A percentile compares a stretch with the other conserved stretches of the same genome.
Evolutionary conservation across 1,284 basidiomycete species (phyloP).

Genomic region (Ustilago vetiveriae): DNA sequence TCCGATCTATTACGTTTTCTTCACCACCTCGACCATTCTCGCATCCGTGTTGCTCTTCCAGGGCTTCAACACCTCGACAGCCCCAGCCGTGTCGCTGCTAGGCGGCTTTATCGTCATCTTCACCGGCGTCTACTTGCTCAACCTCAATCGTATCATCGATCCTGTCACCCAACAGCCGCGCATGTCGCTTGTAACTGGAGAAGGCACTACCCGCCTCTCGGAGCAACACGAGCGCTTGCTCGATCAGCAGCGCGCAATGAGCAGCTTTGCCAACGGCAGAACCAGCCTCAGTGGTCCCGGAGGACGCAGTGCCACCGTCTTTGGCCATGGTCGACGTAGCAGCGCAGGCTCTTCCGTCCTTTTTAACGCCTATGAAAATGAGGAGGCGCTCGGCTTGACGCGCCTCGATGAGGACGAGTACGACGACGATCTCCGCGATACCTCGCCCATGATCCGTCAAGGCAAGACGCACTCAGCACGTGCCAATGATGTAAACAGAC

Average conservation of each 20-base stretch:
- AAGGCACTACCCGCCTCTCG: slow-evolving; percentile 52
- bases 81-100: slow-evolving; percentile 68
- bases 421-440: slow-evolving; percentile 35
- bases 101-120: slow-evolving; percentile 67
- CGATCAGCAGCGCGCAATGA: slow-evolving; percentile 46
- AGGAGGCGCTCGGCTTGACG: slow-evolving; percentile 55
- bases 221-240: slow-evolving; percentile 58
- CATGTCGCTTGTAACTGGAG: slow-evolving; percentile 61
- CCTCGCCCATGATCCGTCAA: slow-evolving; percentile 42
- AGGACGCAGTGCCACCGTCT: slow-evolving; percentile 30
- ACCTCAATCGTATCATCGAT: slow-evolving; percentile 62
- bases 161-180: slow-evolving; percentile 59
- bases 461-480: slow-evolving; percentile 21
- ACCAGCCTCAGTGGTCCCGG: slow-evolving; percentile 23
- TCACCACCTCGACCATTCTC: slow-evolving; percentile 93
- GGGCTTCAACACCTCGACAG: slow-evolving; percentile 90
- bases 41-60: slow-evolving; percentile 96
- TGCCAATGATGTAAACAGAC: slow-evolving; percentile 8
- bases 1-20: slow-evolving; percentile 97
- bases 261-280: slow-evolving; percentile 40
- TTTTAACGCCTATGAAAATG: slow-evolving; percentile 59
- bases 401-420: slow-evolving; percentile 56
- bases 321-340: slow-evolving; percentile 34
- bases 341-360: slow-evolving; percentile 49
- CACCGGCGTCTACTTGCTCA: slow-evolving; percentile 65